Evolutionary conservation across 1,284 basidiomycete genomes (phyloP).

Genomic region (Stereum hirsutum): DNA sequence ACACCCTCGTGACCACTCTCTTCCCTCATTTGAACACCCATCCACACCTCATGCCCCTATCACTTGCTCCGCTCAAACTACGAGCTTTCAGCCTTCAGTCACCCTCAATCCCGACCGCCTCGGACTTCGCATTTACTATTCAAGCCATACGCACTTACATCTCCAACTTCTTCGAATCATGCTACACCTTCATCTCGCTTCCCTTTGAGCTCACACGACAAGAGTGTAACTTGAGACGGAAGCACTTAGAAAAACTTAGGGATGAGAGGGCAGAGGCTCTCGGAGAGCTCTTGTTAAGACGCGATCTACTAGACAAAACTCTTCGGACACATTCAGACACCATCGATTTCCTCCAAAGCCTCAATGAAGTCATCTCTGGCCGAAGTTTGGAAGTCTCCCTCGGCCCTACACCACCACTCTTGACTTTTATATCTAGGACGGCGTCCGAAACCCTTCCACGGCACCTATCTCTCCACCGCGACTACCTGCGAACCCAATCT

Average conservation of each 20-base stretch:
- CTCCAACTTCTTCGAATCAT: constrained; percentile 10
- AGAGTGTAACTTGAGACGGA: constrained; percentile 55
- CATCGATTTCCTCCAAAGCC: constrained; percentile 4
- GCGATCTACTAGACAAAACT: constrained; percentile 28
- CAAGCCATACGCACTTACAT: constrained; percentile 9
- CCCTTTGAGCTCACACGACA: constrained; percentile 49
- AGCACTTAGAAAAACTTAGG: constrained; percentile 47
- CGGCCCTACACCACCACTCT: constrained; percentile 12
- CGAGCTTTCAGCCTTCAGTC: not conserved
- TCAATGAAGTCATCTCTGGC: constrained; percentile 8
- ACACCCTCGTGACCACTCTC: constrained; percentile 39
- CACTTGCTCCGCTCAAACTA: constrained; percentile 8
- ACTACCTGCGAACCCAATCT: constrained; percentile 22
- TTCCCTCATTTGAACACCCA: constrained; percentile 50
- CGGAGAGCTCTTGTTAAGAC: constrained; percentile 45
- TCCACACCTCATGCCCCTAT: constrained; percentile 18
- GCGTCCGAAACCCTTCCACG: constrained; percentile 19
- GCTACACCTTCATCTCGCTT: constrained; percentile 21
- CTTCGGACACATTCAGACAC: constrained; percentile 8
- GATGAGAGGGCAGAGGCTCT: constrained; percentile 56
- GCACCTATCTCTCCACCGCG: constrained; percentile 21
- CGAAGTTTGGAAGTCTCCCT: constrained; percentile 1
- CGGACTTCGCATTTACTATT: constrained; percentile 14
- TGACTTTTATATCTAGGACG: constrained; percentile 6
- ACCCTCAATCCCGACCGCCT: not conserved